phyloP scores from a whole-genome alignment of 176 grass and related monocot species.

The Aechmea fasciata region DNA sequence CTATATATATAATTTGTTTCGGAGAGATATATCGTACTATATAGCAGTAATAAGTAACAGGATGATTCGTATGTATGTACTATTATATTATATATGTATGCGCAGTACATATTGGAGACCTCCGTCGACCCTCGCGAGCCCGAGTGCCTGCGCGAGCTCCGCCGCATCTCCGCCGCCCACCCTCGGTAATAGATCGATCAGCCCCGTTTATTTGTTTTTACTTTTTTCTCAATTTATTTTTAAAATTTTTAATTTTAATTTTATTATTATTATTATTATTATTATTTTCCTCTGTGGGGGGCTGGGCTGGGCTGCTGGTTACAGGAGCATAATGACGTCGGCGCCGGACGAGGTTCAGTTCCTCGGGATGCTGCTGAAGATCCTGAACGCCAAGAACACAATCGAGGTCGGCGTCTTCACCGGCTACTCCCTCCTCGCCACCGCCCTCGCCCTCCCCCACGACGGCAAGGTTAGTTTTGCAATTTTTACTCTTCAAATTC shows the following conservation, averaged over 20 bases:
- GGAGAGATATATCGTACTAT: no score
- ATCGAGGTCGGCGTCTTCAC: conserved; percentile 83
- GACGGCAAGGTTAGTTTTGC: conserved; percentile 50
- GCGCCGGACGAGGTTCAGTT: conserved; percentile 45
- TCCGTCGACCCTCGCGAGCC: conserved; percentile 60
- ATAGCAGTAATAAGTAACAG: neutral
- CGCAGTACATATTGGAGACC: conserved; percentile 69
- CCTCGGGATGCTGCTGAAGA: conserved; percentile 55
- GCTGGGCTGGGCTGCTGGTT: neutral
- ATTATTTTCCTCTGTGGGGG: neutral
- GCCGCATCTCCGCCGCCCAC: conserved; percentile 39
- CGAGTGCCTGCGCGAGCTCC: conserved; percentile 58
- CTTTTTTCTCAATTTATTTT: neutral
- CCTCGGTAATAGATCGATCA: conserved; percentile 16
- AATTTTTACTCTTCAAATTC: neutral
- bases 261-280: no score
- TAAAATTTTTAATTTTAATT: neutral
- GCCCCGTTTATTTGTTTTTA: neutral
- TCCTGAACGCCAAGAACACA: conserved; percentile 57
- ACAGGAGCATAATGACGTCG: conserved; percentile 36
- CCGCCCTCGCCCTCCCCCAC: conserved; percentile 58
- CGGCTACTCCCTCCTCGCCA: conserved; percentile 64
- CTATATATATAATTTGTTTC: no score
- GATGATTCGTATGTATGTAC: neutral
- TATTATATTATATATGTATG: neutral